A percentile compares a stretch with the other conserved stretches of the same genome.
Evolutionary conservation across 805 yeast species (phyloP).

Genomic region (Kuraishia borneana): DNA sequence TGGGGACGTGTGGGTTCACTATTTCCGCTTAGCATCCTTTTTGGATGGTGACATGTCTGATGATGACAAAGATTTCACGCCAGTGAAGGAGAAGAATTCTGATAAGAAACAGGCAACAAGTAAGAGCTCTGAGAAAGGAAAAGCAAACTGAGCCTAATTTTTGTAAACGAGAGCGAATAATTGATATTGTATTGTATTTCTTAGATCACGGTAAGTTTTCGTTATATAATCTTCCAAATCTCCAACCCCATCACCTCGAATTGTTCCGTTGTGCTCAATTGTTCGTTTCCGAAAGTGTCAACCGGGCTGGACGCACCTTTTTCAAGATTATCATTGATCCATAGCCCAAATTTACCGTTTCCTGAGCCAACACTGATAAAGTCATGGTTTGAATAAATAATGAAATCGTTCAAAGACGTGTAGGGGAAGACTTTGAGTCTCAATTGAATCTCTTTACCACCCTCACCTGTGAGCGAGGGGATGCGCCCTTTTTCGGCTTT

Average conservation of each 20-base stretch:
- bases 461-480: constrained; percentile 11
- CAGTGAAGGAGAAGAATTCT: no score
- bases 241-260: constrained; percentile 73
- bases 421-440: constrained; percentile 75
- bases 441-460: constrained; percentile 14
- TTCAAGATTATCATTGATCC: constrained; percentile 66
- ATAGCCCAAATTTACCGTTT: constrained; percentile 84
- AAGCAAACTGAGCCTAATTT: no score
- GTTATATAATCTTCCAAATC: constrained; percentile 43
- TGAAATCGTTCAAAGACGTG: constrained; percentile 80
- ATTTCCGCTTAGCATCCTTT: constrained; percentile 18
- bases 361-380: constrained; percentile 87
- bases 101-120: no score
- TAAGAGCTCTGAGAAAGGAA: no score
- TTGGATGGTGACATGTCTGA: no score
- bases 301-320: constrained; percentile 73
- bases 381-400: constrained; percentile 68
- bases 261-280: constrained; percentile 38
- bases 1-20: constrained; percentile 44
- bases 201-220: no score
- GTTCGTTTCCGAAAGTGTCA: constrained; percentile 85
- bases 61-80: no score
- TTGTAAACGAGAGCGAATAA: no score
- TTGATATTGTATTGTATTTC: no score
- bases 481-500: constrained; percentile 39